Evolutionary conservation across 176 grass and related monocot genomes (phyloP).

Genomic region (Phoenix dactylifera): DNA sequence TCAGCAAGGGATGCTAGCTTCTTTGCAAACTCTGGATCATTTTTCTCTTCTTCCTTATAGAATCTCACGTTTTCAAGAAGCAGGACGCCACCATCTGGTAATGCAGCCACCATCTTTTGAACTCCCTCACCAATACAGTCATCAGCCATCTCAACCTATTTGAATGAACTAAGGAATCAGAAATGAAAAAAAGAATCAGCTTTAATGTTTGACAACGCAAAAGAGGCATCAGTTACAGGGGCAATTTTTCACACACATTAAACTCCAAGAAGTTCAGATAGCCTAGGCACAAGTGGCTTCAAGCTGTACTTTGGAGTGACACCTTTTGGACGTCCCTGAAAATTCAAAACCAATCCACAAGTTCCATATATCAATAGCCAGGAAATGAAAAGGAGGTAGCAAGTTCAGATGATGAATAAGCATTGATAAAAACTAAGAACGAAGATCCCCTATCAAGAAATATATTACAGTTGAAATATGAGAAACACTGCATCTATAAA

Average conservation of each 20-base stretch:
- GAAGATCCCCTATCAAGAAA: too few species aligned
- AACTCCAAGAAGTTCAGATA: constrained; percentile 88
- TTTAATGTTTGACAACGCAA: too few species aligned
- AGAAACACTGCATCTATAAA: too few species aligned
- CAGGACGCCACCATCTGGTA: constrained; percentile 81
- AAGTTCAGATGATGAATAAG: too few species aligned
- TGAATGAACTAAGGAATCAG: not conserved
- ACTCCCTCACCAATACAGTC: constrained; percentile 91
- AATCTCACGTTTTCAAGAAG: constrained; percentile 96
- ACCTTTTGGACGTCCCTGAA: constrained; percentile 91
- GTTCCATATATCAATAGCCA: constrained; percentile 2
- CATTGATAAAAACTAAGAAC: too few species aligned
- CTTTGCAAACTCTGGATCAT: constrained; percentile 88
- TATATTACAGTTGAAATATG: too few species aligned
- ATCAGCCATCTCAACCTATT: constrained; percentile 80
- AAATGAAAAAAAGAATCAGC: not conserved
- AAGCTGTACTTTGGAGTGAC: constrained; percentile 89
- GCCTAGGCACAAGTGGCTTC: constrained; percentile 85
- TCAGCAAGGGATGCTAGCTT: constrained; percentile 85
- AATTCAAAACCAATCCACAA: not conserved
- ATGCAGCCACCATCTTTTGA: constrained; percentile 54
- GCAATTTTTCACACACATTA: constrained; percentile 34
- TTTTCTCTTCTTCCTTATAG: constrained; percentile 97
- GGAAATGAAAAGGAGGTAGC: too few species aligned
- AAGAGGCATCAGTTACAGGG: too few species aligned